Conservation (phyloP, 768 basidiomycete genomes). For the Amanita subjunquillea region DNA sequence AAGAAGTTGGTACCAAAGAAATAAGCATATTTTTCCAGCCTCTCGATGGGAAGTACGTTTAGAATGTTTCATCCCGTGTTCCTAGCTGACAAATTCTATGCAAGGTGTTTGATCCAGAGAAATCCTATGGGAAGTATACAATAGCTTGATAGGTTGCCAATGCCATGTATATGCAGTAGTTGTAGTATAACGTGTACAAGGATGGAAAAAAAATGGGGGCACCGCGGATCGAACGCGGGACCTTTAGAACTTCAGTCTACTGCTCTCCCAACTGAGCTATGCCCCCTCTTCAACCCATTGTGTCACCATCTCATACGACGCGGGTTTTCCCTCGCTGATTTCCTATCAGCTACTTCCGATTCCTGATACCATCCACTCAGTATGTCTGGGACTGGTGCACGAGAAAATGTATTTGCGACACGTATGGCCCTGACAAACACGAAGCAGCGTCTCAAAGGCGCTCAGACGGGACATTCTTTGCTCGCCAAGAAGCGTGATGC, state of each 20-base stretch:
- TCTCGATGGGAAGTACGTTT: constrained; percentile 88
- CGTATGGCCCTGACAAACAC: constrained; percentile 96
- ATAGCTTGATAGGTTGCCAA: constrained; percentile 30
- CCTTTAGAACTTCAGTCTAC: constrained; percentile 72
- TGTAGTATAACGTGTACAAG: not conserved
- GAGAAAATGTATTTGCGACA: constrained; percentile 94
- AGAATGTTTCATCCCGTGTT: not conserved
- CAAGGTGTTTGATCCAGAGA: constrained; percentile 89
- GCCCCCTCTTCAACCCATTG: constrained; percentile 25
- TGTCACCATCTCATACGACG: not conserved
- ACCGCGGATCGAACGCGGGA: constrained; percentile 76
- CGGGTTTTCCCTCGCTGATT: not conserved
- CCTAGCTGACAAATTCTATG: not conserved
- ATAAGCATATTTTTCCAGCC: constrained; percentile 97
- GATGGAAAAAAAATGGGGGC: constrained; percentile 38
- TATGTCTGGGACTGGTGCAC: constrained; percentile 86
- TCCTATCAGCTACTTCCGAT: not conserved
- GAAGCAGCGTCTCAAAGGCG: constrained; percentile 80
- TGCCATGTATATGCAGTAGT: not conserved
- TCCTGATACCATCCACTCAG: constrained; percentile 7
- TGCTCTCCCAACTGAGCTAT: constrained; percentile 73
- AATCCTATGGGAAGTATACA: constrained; percentile 88
- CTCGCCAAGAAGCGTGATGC: constrained; percentile 98
- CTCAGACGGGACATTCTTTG: constrained; percentile 90
- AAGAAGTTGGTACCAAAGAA: constrained; percentile 88